Conservation (phyloP, 345 rosid species). For the Citrus maxima region DNA sequence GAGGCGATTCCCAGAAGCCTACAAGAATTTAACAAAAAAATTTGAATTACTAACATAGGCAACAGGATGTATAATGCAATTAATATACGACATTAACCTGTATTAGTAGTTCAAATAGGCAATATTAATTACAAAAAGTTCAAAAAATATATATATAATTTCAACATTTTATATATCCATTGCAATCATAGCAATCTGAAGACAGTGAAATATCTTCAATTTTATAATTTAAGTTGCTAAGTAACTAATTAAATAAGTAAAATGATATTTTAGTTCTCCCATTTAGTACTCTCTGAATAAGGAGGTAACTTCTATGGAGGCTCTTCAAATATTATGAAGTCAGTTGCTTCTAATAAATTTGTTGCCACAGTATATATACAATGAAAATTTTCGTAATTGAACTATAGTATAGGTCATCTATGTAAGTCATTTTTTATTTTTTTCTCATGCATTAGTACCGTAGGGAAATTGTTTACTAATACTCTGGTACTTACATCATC, state of each 20-base stretch:
- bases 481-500: constrained; percentile 40
- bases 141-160: too few species aligned
- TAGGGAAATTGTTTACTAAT: background rate
- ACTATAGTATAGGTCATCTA: background rate
- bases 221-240: background rate
- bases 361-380: background rate
- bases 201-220: background rate
- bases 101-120: too few species aligned
- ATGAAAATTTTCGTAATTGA: too few species aligned
- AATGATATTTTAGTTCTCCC: background rate
- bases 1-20: constrained; percentile 47
- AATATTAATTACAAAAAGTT: too few species aligned
- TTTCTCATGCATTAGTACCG: too few species aligned
- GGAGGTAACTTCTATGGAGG: background rate
- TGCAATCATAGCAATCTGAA: background rate
- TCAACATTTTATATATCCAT: background rate
- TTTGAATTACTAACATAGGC: background rate
- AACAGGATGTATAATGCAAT: background rate
- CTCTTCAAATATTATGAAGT: background rate
- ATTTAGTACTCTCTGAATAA: background rate
- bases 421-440: too few species aligned
- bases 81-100: too few species aligned
- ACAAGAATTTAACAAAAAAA: background rate
- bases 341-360: background rate
- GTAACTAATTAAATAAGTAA: background rate